These are phyloP conservation scores for Gelatoporia subvermispora DNA, from an alignment of 768 basidiomycete genomes.

Conservation along the genomic window DNA sequence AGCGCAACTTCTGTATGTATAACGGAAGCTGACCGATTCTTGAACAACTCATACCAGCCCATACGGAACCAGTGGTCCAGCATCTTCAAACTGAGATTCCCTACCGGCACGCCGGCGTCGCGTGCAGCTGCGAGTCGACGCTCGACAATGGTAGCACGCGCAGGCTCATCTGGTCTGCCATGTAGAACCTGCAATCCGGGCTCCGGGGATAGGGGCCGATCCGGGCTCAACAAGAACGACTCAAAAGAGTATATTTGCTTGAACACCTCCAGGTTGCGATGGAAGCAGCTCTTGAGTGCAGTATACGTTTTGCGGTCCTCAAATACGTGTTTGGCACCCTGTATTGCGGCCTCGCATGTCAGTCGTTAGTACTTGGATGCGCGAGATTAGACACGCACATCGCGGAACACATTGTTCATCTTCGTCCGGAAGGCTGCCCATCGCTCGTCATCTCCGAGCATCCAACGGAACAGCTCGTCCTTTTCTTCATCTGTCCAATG, in stretches of 20 bases:
- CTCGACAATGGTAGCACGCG: slow-evolving; percentile 68
- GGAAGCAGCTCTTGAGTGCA: slow-evolving; percentile 80
- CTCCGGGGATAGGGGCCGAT: not conserved
- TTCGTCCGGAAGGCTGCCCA: slow-evolving; percentile 75
- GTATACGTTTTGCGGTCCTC: slow-evolving; percentile 77
- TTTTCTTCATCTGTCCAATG: slow-evolving; percentile 88
- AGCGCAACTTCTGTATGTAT: not conserved
- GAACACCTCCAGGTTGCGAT: slow-evolving; percentile 81
- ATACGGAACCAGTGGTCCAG: slow-evolving; percentile 77
- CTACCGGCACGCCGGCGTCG: slow-evolving; percentile 63
- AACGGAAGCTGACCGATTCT: slow-evolving; percentile 43
- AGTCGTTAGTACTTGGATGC: not conserved
- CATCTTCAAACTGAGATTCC: slow-evolving; percentile 66
- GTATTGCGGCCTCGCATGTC: not conserved
- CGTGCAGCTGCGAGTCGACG: slow-evolving; percentile 63
- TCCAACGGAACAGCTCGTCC: slow-evolving; percentile 70
- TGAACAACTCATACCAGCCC: slow-evolving; percentile 76
- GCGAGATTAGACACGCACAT: slow-evolving; percentile 39
- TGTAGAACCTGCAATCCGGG: not conserved
- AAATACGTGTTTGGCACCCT: slow-evolving; percentile 73
- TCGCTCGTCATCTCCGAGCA: slow-evolving; percentile 74
- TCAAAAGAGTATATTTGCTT: slow-evolving; percentile 79
- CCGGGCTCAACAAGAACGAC: slow-evolving; percentile 29
- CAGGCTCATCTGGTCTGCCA: slow-evolving; percentile 25
- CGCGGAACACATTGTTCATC: slow-evolving; percentile 79